Conservation (phyloP, 768 basidiomycete species). For the Naganishia onofrii region DNA sequence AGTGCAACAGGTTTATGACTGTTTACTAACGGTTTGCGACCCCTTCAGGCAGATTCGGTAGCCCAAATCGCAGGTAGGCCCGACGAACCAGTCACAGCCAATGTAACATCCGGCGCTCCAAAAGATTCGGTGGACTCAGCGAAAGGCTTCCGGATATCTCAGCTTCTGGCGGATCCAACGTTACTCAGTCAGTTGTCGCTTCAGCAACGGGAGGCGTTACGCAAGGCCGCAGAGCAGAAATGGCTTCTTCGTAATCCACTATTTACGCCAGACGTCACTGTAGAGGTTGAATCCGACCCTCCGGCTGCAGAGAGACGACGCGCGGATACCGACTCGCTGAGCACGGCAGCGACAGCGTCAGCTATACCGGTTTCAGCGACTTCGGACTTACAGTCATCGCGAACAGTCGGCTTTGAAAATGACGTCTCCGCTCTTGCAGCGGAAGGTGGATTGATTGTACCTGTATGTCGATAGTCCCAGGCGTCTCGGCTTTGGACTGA, state of each 20-base stretch:
- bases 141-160: constrained; percentile 1
- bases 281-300: background rate
- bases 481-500: background rate
- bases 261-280: background rate
- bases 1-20: background rate
- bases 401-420: background rate
- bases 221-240: constrained; percentile 12
- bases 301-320: background rate
- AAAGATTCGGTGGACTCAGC: background rate
- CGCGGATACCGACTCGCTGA: background rate
- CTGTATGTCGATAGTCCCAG: background rate
- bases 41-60: background rate
- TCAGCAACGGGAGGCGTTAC: constrained; percentile 12
- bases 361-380: background rate
- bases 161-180: constrained; percentile 1
- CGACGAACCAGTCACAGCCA: background rate
- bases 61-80: background rate
- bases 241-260: constrained; percentile 4
- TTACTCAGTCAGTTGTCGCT: background rate
- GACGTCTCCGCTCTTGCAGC: background rate
- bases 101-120: background rate
- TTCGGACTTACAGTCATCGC: background rate
- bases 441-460: constrained; percentile 8
- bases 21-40: background rate
- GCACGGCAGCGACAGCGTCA: background rate